Evolutionary conservation across 768 basidiomycete genomes (phyloP).

Genomic region (Inosperma sp.): DNA sequence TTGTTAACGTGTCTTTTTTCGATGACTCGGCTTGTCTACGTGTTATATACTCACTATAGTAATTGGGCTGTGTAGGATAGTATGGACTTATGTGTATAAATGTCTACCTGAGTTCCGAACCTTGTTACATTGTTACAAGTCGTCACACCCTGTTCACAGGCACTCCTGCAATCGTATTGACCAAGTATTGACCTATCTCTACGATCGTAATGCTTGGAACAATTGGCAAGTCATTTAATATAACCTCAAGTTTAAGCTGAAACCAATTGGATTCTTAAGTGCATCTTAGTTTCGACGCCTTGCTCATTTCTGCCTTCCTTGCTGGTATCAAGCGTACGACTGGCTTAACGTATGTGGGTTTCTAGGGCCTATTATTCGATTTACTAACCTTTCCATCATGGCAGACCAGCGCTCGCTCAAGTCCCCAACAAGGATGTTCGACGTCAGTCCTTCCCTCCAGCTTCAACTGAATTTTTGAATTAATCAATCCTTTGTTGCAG

Average conservation of each 20-base stretch:
- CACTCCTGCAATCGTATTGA: too few species aligned
- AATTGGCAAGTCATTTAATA: slow-evolving; percentile 35
- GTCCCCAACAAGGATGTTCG: slow-evolving; percentile 88
- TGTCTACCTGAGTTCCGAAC: too few species aligned
- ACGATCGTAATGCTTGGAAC: slow-evolving; percentile 52
- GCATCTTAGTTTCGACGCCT: slow-evolving; percentile 71
- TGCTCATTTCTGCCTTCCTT: slow-evolving; percentile 74
- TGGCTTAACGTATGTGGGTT: slow-evolving; percentile 67
- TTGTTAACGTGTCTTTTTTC: too few species aligned
- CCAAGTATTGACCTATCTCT: background rate
- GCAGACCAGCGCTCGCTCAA: slow-evolving; percentile 67
- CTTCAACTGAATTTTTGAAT: too few species aligned
- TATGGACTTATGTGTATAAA: too few species aligned
- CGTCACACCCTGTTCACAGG: too few species aligned
- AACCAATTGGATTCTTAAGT: slow-evolving; percentile 29
- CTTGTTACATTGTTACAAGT: too few species aligned
- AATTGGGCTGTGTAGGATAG: too few species aligned
- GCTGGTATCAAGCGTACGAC: slow-evolving; percentile 84
- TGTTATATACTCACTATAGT: too few species aligned
- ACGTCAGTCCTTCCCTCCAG: slow-evolving; percentile 65
- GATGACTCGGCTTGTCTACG: too few species aligned
- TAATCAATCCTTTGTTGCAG: slow-evolving; percentile 32
- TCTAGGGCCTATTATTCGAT: background rate
- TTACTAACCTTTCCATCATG: background rate
- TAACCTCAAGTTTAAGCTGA: slow-evolving; percentile 3